phyloP scores from a whole-genome alignment of 2,329 filamentous ascomycete species.

The Ascochyta fabae region DNA sequence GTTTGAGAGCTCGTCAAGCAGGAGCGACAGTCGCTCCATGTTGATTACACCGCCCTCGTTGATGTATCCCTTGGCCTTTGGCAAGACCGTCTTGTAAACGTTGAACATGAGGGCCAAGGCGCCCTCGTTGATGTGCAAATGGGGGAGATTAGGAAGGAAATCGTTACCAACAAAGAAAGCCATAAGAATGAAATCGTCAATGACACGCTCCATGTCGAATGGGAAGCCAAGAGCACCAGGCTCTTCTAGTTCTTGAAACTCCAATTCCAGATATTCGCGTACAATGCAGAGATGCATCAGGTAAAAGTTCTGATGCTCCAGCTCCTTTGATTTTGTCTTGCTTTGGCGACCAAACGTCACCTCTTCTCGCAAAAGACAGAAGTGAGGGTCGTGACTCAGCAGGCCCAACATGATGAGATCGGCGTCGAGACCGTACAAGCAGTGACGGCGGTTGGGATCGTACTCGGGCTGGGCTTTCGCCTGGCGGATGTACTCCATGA shows the following conservation, averaged over 20 bases:
- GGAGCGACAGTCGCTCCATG: conserved; percentile 74
- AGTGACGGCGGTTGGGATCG: conserved; percentile 92
- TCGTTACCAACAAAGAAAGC: conserved; percentile 99
- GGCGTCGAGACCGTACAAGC: conserved; percentile 94
- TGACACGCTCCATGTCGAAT: conserved; percentile 94
- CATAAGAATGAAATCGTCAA: conserved; percentile 99
- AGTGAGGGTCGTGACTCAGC: conserved; percentile 96
- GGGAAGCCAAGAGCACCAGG: conserved; percentile 74
- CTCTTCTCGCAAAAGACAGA: conserved; percentile 94
- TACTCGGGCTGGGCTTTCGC: conserved; percentile 95
- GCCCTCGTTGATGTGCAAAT: conserved; percentile 97
- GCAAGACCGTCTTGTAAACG: conserved; percentile 90
- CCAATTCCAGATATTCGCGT: conserved; percentile 92
- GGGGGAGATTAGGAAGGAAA: conserved; percentile 95
- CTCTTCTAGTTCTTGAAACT: conserved; percentile 90
- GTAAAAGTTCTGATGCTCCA: conserved; percentile 99
- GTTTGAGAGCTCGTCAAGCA: conserved; percentile 84
- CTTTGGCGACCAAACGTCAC: conserved; percentile 93
- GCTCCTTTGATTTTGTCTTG: conserved; percentile 89
- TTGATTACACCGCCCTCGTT: conserved; percentile 96
- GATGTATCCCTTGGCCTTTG: conserved; percentile 89
- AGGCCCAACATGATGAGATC: conserved; percentile 98
- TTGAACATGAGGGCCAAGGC: conserved; percentile 97
- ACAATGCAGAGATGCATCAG: conserved; percentile 97
- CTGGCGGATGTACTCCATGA: conserved; percentile 99